phyloP scores from a whole-genome alignment of 495 filamentous ascomycete genomes.

The Bathelium albidoporum region DNA sequence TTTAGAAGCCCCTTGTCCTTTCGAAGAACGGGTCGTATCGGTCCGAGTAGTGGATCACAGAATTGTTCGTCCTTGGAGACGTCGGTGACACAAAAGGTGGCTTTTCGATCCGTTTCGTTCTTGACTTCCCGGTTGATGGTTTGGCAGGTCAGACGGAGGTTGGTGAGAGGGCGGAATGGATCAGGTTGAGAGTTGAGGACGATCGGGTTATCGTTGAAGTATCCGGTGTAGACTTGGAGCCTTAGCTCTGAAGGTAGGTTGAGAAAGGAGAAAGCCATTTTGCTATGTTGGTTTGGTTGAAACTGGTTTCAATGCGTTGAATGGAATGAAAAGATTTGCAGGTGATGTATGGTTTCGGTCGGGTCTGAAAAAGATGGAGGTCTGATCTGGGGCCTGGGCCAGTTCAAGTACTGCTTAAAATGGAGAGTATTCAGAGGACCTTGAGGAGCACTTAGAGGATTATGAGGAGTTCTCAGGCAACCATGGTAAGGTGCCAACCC shows the following conservation, averaged over 20 bases:
- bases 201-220: background rate
- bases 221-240: background rate
- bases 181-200: background rate
- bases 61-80: background rate
- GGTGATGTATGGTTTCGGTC: too few species aligned
- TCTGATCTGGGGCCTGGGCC: too few species aligned
- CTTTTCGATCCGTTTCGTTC: background rate
- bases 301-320: background rate
- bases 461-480: too few species aligned
- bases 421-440: too few species aligned
- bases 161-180: background rate
- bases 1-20: background rate
- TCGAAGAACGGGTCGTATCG: background rate
- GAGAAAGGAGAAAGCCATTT: background rate
- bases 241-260: constrained; percentile 5
- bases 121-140: background rate
- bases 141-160: background rate
- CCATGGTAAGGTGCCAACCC: too few species aligned
- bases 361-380: too few species aligned
- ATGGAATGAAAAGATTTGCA: background rate
- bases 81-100: background rate
- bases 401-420: too few species aligned
- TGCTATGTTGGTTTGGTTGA: background rate
- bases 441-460: too few species aligned
- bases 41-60: background rate